Percentiles rank a stretch among this genome's conserved stretches.
phyloP scores from a whole-genome alignment of 805 yeast genomes.

The Metschnikowia colocasiae region DNA sequence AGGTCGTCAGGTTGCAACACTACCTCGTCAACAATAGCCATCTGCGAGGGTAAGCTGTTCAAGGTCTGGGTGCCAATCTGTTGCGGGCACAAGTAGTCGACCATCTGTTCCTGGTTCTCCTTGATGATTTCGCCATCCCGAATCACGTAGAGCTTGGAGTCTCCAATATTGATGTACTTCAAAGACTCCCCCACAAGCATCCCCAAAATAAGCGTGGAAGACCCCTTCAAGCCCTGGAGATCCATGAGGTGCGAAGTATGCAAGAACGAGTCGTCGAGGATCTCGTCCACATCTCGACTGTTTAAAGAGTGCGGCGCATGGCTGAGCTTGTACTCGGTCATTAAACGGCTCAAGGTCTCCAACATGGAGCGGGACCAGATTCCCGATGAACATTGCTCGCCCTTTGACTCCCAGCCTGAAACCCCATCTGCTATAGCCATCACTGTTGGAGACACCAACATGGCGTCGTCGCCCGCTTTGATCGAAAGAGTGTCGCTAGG shows the following conservation, averaged over 20 bases:
- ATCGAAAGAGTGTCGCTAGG: constrained; percentile 50
- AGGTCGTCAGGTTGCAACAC: constrained; percentile 41
- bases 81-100: constrained; percentile 45
- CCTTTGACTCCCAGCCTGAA: constrained; percentile 50
- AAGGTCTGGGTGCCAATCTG: constrained; percentile 53
- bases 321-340: constrained; percentile 42
- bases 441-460: constrained; percentile 50
- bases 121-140: constrained; percentile 42
- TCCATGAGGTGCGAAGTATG: constrained; percentile 52
- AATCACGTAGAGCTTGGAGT: constrained; percentile 46
- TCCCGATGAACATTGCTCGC: constrained; percentile 42
- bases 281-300: constrained; percentile 39
- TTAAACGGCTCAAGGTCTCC: constrained; percentile 46
- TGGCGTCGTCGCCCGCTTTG: constrained; percentile 56
- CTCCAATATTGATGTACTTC: constrained; percentile 51
- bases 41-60: constrained; percentile 40
- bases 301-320: constrained; percentile 37
- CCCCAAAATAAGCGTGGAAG: constrained; percentile 46
- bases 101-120: constrained; percentile 46
- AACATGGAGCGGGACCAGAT: constrained; percentile 52
- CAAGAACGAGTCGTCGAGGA: constrained; percentile 45
- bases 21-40: constrained; percentile 45
- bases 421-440: constrained; percentile 57
- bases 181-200: constrained; percentile 47
- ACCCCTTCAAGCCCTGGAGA: constrained; percentile 43